Base-by-base conservation (phyloP, 2,329 filamentous ascomycete species). In the Colletotrichum musae region DNA sequence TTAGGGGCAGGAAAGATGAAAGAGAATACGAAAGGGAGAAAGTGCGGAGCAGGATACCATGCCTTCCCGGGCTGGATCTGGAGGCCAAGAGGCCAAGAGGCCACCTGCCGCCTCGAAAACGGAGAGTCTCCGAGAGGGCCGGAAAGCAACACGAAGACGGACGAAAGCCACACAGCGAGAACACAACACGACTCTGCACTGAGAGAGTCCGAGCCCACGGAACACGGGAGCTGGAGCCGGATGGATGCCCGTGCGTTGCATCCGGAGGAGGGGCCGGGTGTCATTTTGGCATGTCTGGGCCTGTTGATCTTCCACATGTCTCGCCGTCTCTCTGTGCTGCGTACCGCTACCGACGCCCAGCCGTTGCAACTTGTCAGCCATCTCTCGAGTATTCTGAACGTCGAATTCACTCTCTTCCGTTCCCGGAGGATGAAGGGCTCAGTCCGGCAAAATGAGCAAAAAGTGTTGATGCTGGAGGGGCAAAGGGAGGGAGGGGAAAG, bases 241-340 rank as follows among this genome's bases (percentile, higher is more conserved):
- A 13, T 21, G 51, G 48, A 13, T 51, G 54, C 43, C 66, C 66
- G 61, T 69, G 66, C 61, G 26, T 43, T 63, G 21, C 60, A 26
- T 63, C 66, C 61, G 66, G 66, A 69, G 66, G 62, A 69, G 66
- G 61, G 62, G 66, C 66, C 66, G 66, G 48, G 41, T 48, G 54
- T 48, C 50, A 41, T 50, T 56, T 36, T 51, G 50, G 59, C 66
- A 39, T 32, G 45, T 43, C 47, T 57, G 56, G 61, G 54, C 50
- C 32, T 53, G 53, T 26, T 60, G 53, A 58, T 68, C 48, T 12
- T 48, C 16, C 18, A 52, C 24, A 51, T n/a, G 48, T 51, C n/a
- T 21, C 21, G 24, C n/a, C n/a, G 5, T 18, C 56, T 24, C 24
- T 32, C 21, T 13, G 12, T 47, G 28, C 32, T 36, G 32, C 32